phyloP scores from a whole-genome alignment of 2,329 filamentous ascomycete genomes.

The Arthrobotrys conoides region DNA sequence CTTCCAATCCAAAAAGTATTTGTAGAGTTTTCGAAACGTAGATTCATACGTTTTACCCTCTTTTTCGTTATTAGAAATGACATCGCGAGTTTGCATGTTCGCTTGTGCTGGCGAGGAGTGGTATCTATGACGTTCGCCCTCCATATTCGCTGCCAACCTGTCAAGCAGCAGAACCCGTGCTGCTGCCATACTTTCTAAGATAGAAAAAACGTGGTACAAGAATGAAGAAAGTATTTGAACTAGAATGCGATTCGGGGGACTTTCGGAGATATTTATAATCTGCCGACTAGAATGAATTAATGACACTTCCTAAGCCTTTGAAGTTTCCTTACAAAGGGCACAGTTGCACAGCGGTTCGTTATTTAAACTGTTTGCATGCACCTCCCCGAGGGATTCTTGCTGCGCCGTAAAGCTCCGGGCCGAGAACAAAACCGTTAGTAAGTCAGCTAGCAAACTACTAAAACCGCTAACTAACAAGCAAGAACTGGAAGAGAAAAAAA shows the following conservation, averaged over 20 bases:
- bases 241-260: neutral
- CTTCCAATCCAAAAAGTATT: constrained; percentile 55
- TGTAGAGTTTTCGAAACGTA: constrained; percentile 42
- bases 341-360: neutral
- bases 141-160: constrained; percentile 38
- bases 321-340: neutral
- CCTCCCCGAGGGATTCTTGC: neutral
- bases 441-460: constrained; percentile 3
- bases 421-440: constrained; percentile 8
- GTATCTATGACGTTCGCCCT: constrained; percentile 24
- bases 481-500: neutral
- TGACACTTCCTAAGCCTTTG: neutral
- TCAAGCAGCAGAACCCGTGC: constrained; percentile 48
- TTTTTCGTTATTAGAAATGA: constrained; percentile 25
- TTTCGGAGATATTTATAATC: constrained; percentile 1
- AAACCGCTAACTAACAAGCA: constrained; percentile 1
- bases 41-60: constrained; percentile 29
- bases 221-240: neutral
- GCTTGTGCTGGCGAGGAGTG: neutral
- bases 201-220: neutral
- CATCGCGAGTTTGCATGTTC: constrained; percentile 15
- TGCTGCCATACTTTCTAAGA: constrained; percentile 23
- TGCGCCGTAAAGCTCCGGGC: constrained; percentile 25
- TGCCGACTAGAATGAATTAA: neutral
- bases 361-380: constrained; percentile 1